Evolutionary conservation across 495 filamentous ascomycete species (phyloP).

Genomic region (Lasiosphaeria hispida): DNA sequence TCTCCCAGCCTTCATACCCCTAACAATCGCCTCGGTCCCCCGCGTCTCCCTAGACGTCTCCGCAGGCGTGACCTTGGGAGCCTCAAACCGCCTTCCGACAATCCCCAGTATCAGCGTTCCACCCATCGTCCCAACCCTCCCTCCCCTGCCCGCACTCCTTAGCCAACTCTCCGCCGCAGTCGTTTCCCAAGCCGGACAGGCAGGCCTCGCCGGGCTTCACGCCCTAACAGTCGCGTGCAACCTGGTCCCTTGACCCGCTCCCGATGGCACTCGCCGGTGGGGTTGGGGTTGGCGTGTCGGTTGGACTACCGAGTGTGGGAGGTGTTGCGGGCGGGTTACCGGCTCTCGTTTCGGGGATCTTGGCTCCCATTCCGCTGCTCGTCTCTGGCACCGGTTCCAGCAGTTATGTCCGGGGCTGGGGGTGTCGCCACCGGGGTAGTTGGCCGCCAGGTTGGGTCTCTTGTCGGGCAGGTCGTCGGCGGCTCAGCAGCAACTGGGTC

Average conservation of each 20-base stretch:
- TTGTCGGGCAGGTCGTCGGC: neutral
- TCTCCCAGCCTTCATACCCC: neutral
- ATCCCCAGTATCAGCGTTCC: neutral
- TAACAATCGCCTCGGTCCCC: neutral
- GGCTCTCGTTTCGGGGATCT: too few species aligned
- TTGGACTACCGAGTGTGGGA: too few species aligned
- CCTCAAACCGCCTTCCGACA: neutral
- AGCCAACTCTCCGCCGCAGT: neutral
- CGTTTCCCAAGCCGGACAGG: neutral
- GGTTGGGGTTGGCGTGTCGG: too few species aligned
- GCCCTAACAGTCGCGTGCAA: too few species aligned
- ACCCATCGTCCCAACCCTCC: neutral
- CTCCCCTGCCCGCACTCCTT: neutral
- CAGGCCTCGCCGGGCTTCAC: too few species aligned
- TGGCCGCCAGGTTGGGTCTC: neutral
- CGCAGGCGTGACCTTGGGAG: neutral
- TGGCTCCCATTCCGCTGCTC: too few species aligned
- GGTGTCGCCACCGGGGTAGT: neutral
- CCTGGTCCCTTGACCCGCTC: neutral
- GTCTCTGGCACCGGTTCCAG: too few species aligned
- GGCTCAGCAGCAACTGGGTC: neutral
- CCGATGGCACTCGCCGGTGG: neutral
- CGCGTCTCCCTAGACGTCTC: neutral
- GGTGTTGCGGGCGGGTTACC: too few species aligned
- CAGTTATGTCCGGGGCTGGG: too few species aligned